A percentile compares a stretch with the other conserved stretches of the same genome.
phyloP scores from a whole-genome alignment of 1,139 yeast species.

The Candida sp. region DNA sequence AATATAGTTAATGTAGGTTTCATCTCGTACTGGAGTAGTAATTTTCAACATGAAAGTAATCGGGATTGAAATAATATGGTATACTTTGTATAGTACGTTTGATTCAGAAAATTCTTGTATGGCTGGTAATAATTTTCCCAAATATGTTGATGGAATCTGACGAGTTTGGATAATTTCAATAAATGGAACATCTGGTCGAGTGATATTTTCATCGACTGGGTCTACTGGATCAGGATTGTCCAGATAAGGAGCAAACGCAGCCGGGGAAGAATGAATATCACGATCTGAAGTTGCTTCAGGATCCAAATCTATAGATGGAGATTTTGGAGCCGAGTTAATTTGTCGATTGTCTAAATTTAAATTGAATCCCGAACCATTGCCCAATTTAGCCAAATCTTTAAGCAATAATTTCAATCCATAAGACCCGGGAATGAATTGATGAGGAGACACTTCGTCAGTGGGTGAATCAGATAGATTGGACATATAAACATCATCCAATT shows the following conservation, averaged over 20 bases:
- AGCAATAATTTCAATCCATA: conserved; percentile 34
- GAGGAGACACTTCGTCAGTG: conserved; percentile 24
- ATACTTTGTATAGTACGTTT: conserved; percentile 12
- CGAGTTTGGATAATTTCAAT: neutral
- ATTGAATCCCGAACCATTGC: conserved; percentile 9
- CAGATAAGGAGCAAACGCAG: conserved; percentile 1
- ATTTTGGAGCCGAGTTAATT: neutral
- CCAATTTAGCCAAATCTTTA: conserved; percentile 28
- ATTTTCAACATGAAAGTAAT: conserved; percentile 39
- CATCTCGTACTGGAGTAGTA: conserved; percentile 47
- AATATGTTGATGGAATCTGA: neutral
- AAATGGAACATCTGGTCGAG: neutral
- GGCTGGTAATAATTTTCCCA: neutral
- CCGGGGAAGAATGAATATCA: neutral
- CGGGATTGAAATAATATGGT: conserved; percentile 37
- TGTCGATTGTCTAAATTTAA: neutral
- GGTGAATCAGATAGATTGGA: conserved; percentile 24
- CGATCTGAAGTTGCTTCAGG: neutral
- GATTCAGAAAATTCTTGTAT: neutral
- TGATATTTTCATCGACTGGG: neutral
- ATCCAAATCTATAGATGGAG: neutral
- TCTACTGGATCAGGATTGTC: neutral
- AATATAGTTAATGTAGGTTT: conserved; percentile 6
- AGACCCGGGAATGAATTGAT: conserved; percentile 17
- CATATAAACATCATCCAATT: conserved; percentile 15